A percentile compares a stretch with the other conserved stretches of the same genome.
phyloP scores from a whole-genome alignment of 1,139 yeast species.

The Nematodospora anomalae region DNA sequence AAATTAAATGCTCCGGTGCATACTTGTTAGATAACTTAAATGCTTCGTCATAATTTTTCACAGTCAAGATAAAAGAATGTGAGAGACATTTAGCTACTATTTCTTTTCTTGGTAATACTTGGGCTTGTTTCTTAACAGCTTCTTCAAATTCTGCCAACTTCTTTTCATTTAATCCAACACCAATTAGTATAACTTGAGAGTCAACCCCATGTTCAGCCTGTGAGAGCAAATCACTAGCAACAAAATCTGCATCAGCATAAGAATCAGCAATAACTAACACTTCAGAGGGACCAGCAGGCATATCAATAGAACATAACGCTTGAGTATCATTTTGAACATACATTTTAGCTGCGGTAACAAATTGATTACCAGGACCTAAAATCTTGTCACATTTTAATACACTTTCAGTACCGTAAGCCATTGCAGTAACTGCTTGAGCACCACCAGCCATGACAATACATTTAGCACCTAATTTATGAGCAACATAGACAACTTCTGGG shows the following conservation, averaged over 20 bases:
- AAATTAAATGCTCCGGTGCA: conserved; percentile 96
- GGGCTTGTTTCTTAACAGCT: conserved; percentile 83
- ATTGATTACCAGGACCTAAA: conserved; percentile 98
- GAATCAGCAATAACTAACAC: conserved; percentile 91
- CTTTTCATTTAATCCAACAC: conserved; percentile 63
- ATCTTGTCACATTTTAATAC: conserved; percentile 95
- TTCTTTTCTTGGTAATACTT: conserved; percentile 86
- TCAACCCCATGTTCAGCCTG: conserved; percentile 99
- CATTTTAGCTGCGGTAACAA: conserved; percentile 99
- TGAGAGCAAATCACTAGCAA: conserved; percentile 89
- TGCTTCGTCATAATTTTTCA: conserved; percentile 71
- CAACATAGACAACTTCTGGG: conserved; percentile 97
- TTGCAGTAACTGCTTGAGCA: conserved; percentile 97
- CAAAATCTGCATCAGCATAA: conserved; percentile 88
- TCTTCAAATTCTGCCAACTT: conserved; percentile 71
- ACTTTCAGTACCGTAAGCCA: conserved; percentile 96
- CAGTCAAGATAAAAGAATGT: conserved; percentile 80
- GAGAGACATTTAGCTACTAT: conserved; percentile 89
- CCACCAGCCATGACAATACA: conserved; percentile 96
- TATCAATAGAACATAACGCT: conserved; percentile 93
- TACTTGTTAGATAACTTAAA: conserved; percentile 80
- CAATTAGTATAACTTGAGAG: conserved; percentile 91
- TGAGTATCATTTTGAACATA: conserved; percentile 91
- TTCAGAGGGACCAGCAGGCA: conserved; percentile 99
- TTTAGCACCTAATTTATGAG: conserved; percentile 90